Evolutionary conservation across 108 stramenopile genomes (phyloP), one percentile per base, ranked within the genome.

Genomic region (Stephanodiscus minutulus): DNA sequence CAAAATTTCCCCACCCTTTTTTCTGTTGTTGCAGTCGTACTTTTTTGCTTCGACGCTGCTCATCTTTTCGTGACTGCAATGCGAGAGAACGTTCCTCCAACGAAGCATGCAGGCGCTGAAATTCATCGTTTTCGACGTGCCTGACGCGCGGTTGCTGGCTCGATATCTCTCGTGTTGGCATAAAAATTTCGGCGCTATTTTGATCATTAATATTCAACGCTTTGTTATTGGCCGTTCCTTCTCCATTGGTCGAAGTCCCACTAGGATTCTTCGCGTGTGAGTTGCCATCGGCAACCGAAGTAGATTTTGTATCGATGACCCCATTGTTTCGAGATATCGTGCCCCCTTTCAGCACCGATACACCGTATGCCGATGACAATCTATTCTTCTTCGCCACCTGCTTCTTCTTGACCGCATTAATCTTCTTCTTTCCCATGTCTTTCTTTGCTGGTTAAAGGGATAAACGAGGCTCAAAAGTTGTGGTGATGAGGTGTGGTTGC

Each of bases 301-400:
- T 28, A 49, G 43, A 24, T 20, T 46, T 61, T 33, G 27, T 27
- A 22, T 73, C 65, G 43, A 71, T 55, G 53, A 73, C 53, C 3
- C 72, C 72, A 68, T 73, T 79, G 61, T 79, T 79, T 53, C 78
- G 65, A 24, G 78, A 52, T 49, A 73, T 72, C n/a, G 78, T 79
- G 0, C 72, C 78, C 39, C 77, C 77, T 66, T 79, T 72, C 13
- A 47, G 44, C 28, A 79, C 78, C 33, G 78, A 79, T 27, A 79
- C 71, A 18, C 78, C 78, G 41, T 61, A 79, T 18, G 77, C 54
- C 13, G 77, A 58, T 22, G 77, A 79, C 15, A 79, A 64, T 22
- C 61, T 71, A 37, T 72, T 64, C 50, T 36, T 73, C 70, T 77
- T 77, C 5, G 69, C 69, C 48, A 57, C 65, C 70, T 73, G 66